A percentile compares a stretch with the other conserved stretches of the same genome.
phyloP scores from a whole-genome alignment of 306 rosid genomes.

The Rosa multiflora region DNA sequence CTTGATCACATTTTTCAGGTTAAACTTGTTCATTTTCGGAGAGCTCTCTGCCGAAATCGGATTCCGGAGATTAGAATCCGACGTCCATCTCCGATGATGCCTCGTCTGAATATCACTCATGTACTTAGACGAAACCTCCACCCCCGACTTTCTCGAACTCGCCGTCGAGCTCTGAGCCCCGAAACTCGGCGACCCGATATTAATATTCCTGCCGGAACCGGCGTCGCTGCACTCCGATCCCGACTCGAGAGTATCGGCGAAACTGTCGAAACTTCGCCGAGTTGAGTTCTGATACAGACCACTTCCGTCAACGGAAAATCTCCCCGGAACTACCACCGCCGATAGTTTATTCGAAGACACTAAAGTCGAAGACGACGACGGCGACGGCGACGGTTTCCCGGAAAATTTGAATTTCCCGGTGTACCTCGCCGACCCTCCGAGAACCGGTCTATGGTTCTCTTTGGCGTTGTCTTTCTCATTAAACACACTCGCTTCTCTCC shows the following conservation, averaged over 20 bases:
- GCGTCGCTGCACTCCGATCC: constrained; percentile 43
- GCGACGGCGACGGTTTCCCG: constrained; percentile 4
- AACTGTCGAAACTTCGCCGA: constrained; percentile 31
- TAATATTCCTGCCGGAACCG: constrained; percentile 9
- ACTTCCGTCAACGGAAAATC: constrained; percentile 54
- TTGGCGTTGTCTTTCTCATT: constrained; percentile 32
- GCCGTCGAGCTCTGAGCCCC: constrained; percentile 12
- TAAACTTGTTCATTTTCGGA: constrained; percentile 24
- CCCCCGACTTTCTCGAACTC: constrained; percentile 36
- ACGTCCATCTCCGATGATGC: constrained; percentile 36
- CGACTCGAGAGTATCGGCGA: constrained; percentile 28
- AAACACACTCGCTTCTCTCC: constrained; percentile 25
- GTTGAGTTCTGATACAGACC: constrained; percentile 30
- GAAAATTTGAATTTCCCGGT: constrained; percentile 23
- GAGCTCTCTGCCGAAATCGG: constrained; percentile 39
- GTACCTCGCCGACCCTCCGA: constrained; percentile 48
- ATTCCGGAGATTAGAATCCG: constrained; percentile 42
- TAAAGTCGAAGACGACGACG: constrained; percentile 19
- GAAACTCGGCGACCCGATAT: neutral
- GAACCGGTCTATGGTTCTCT: constrained; percentile 41
- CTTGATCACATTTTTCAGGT: constrained; percentile 33
- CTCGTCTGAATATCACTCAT: constrained; percentile 35
- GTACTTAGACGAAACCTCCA: constrained; percentile 50
- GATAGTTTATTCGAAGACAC: constrained; percentile 20
- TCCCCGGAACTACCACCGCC: constrained; percentile 32